Percentiles rank a stretch among this genome's conserved stretches.
Evolutionary conservation across 352 stramenopile genomes (phyloP).

Genomic region (Pythium utonaiense): DNA sequence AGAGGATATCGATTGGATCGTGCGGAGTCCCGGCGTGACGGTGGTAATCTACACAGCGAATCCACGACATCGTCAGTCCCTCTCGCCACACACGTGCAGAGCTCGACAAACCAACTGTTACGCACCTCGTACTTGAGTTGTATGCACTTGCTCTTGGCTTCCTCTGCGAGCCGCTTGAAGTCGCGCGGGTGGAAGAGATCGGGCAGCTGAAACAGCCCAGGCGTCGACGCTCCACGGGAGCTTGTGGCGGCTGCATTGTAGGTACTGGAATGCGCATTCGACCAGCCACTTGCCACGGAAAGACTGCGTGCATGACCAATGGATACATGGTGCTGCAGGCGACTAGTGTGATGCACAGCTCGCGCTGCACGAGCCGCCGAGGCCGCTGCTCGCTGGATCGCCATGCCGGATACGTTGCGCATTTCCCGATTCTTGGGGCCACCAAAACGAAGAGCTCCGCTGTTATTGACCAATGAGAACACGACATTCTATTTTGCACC

Average conservation of each 20-base stretch:
- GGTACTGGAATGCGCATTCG: background rate
- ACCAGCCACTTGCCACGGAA: slow-evolving; percentile 1
- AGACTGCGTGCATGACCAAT: background rate
- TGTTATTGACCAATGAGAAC: slow-evolving; percentile 14
- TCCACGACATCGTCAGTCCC: no score
- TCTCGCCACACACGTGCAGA: no score
- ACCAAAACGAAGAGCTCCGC: background rate
- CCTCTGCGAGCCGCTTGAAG: slow-evolving; percentile 51
- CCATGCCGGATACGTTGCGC: background rate
- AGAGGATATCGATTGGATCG: slow-evolving; percentile 57
- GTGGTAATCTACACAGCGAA: slow-evolving; percentile 37
- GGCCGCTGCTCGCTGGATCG: background rate
- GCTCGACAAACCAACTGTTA: no score
- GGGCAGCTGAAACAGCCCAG: slow-evolving; percentile 70
- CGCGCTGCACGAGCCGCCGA: background rate
- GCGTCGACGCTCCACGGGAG: background rate
- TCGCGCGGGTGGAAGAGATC: slow-evolving; percentile 54
- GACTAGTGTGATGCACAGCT: background rate
- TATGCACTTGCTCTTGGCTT: slow-evolving; percentile 56
- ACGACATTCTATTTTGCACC: slow-evolving; percentile 1
- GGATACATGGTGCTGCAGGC: background rate
- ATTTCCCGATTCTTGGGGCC: background rate
- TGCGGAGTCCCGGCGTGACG: slow-evolving; percentile 53
- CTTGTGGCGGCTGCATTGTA: slow-evolving; percentile 2
- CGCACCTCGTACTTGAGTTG: slow-evolving; percentile 55